Base-by-base conservation (phyloP, 2,329 filamentous ascomycete genomes). In the Penicillium sclerotigenum region DNA sequence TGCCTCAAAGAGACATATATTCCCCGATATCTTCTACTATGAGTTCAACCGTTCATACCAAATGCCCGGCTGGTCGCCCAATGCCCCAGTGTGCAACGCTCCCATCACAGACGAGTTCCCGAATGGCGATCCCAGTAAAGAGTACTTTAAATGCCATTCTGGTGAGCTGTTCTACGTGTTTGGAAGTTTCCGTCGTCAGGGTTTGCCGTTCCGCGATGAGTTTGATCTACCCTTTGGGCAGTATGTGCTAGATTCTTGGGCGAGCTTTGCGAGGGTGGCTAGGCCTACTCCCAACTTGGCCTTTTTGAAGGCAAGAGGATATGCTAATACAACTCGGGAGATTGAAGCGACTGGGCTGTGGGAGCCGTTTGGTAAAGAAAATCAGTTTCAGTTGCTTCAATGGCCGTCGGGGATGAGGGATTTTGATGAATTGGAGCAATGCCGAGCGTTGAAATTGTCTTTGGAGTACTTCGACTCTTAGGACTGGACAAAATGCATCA, bases 141-240 rank as follows among this genome's bases (percentile, higher is more conserved):
- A 76, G 47, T 83, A 86, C 34, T 67, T 63, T 53, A 78, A 79
- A 28, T 81, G 83, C 57, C 83, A 86, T 63, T 83, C 81, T 16
- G 79, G 81, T 0, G 83, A 86, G 67, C 63, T 81, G 42, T 77
- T 76, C 58, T 82, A 79, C 70, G 71, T 83, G 0, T 84, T 84
- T 64, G 81, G 81, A 3, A 84, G 79, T 55, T 54, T 82, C 28
- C 37, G 55, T 14, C 56, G 63, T 0, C 42, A 59, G 52, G 56
- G 58, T 1, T 54, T 58, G 16, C 54, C 63, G 4, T 52, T 65
- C 6, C 49, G 65, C 13, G 65, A 66, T 55, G 52, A 61, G 24
- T 53, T 36, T 6, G 65, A 67, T 50, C 37, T 66, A 33, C 59
- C 61, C 1, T 67, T 66, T 36, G 54, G 49, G 16, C 65, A 67